These are phyloP conservation scores for Acanthamoeba lenticulata DNA, from an alignment of 208 protist genomes.

Conservation along the genomic window DNA sequence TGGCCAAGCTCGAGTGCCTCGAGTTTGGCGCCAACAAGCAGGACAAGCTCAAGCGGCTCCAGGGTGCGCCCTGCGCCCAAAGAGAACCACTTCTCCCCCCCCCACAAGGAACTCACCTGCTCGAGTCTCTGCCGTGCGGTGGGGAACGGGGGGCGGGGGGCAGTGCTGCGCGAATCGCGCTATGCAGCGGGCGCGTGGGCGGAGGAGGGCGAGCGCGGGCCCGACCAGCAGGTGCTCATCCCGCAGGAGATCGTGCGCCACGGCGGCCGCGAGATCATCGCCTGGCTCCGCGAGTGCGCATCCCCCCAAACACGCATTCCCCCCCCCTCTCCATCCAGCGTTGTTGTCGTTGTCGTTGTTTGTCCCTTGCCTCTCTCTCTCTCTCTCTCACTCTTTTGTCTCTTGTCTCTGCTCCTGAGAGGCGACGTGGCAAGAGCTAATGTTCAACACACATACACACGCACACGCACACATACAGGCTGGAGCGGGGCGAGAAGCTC, in stretches of 20 bases:
- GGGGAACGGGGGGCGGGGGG: too few species aligned
- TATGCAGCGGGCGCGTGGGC: background rate
- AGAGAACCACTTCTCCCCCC: too few species aligned
- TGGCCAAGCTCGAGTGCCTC: background rate
- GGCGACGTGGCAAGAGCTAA: too few species aligned
- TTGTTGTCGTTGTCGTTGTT: too few species aligned
- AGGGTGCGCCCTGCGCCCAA: background rate
- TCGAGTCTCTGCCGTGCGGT: too few species aligned
- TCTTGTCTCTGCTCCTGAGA: too few species aligned
- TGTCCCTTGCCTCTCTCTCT: too few species aligned
- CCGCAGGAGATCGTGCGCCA: slow-evolving; percentile 19
- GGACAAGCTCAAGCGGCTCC: slow-evolving; percentile 12
- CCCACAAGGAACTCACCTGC: too few species aligned
- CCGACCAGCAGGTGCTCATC: background rate
- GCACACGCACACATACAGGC: background rate
- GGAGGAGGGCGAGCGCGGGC: background rate
- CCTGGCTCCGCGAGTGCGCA: background rate
- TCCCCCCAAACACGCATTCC: background rate
- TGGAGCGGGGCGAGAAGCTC: background rate
- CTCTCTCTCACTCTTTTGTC: too few species aligned
- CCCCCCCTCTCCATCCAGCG: too few species aligned
- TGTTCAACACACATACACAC: too few species aligned
- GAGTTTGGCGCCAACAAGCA: slow-evolving; percentile 41
- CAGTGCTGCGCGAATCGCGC: background rate
- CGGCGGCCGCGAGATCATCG: background rate